Conservation (phyloP, 495 filamentous ascomycete species). For the Podospora pseudocomata region DNA sequence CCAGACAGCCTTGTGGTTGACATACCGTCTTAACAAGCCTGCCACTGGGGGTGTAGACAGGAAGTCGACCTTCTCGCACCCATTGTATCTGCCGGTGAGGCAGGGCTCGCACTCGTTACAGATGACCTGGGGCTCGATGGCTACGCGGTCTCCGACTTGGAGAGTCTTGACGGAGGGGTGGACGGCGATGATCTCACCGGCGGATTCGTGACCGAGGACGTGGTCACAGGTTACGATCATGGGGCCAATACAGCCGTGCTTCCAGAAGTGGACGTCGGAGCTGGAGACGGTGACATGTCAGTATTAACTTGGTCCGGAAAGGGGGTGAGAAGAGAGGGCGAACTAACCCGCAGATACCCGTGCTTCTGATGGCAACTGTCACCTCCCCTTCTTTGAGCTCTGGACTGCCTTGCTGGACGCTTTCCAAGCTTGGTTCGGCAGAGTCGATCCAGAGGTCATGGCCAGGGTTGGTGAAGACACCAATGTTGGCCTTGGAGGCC, state of each 20-base stretch:
- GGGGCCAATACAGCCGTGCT: slow-evolving; percentile 85
- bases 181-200: slow-evolving; percentile 75
- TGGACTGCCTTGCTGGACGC: slow-evolving; percentile 60
- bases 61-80: slow-evolving; percentile 79
- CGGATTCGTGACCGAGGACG: slow-evolving; percentile 90
- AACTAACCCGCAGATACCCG: slow-evolving; percentile 85
- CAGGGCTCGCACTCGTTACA: slow-evolving; percentile 88
- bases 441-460: slow-evolving; percentile 90
- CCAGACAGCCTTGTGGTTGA: slow-evolving; percentile 88
- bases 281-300: slow-evolving; percentile 36
- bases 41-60: slow-evolving; percentile 84
- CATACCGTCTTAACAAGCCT: slow-evolving; percentile 85
- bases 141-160: slow-evolving; percentile 79
- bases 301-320: slow-evolving; percentile 13
- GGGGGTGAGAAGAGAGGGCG: slow-evolving; percentile 10
- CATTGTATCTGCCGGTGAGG: slow-evolving; percentile 87
- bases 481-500: slow-evolving; percentile 76
- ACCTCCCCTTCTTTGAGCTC: slow-evolving; percentile 76
- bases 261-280: slow-evolving; percentile 95
- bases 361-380: slow-evolving; percentile 78
- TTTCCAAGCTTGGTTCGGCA: slow-evolving; percentile 68
- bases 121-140: slow-evolving; percentile 87
- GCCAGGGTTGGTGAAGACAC: slow-evolving; percentile 87
- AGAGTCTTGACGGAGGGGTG: slow-evolving; percentile 73
- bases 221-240: slow-evolving; percentile 88